These are phyloP conservation scores for Populus hybrid DNA, from an alignment of 441 rosid species.

Conservation along the genomic window DNA sequence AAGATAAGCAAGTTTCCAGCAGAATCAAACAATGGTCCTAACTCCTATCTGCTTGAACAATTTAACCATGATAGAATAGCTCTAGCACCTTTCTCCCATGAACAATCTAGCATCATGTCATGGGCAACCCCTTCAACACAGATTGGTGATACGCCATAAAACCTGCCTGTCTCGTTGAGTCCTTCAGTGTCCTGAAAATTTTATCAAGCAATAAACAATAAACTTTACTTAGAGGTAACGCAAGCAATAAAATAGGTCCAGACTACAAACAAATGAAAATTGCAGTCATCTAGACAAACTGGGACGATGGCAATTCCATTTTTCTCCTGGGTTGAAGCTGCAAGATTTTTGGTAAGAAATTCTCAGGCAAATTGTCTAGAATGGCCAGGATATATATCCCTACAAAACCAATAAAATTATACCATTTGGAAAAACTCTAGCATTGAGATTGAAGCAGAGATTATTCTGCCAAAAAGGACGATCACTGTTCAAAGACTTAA, in stretches of 20 bases:
- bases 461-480: background rate
- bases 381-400: background rate
- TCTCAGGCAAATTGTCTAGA: background rate
- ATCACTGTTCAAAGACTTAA: background rate
- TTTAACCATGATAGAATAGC: slow-evolving; percentile 53
- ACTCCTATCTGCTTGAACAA: slow-evolving; percentile 23
- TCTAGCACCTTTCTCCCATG: slow-evolving; percentile 70
- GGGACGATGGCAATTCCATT: background rate
- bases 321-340: background rate
- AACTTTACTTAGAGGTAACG: background rate
- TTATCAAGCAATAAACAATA: background rate
- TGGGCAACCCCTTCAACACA: slow-evolving; percentile 73
- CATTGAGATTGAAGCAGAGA: background rate
- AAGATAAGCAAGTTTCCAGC: background rate
- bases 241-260: background rate
- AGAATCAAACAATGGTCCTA: background rate
- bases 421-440: background rate
- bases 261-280: background rate
- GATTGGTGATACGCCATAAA: slow-evolving; percentile 54
- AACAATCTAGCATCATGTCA: slow-evolving; percentile 86
- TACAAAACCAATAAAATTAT: background rate
- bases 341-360: background rate
- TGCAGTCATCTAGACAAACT: background rate
- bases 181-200: slow-evolving; percentile 57
- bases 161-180: slow-evolving; percentile 58